phyloP scores from a whole-genome alignment of 2,329 filamentous ascomycete species.

The Fusarium annulatum region DNA sequence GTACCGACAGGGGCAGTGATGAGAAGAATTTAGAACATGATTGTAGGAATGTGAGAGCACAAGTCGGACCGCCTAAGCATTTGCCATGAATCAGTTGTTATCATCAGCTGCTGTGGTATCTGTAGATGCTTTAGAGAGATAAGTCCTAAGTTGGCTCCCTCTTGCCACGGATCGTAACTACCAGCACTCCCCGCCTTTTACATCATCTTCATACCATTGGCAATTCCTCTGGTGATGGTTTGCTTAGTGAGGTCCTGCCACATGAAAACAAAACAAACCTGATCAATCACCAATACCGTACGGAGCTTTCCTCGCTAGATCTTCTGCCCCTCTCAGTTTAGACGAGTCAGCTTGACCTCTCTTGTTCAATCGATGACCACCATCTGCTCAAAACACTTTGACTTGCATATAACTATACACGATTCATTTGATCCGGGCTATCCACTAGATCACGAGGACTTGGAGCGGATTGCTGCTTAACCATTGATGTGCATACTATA shows the following conservation, averaged over 20 bases:
- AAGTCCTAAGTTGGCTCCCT: constrained; percentile 11
- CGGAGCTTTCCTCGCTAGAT: constrained; percentile 16
- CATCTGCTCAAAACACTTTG: constrained; percentile 17
- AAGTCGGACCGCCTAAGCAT: not conserved
- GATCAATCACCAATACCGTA: constrained; percentile 2
- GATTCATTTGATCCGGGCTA: constrained; percentile 15
- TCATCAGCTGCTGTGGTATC: not conserved
- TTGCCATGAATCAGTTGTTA: not conserved
- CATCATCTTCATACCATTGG: constrained; percentile 38
- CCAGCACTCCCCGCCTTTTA: constrained; percentile 24
- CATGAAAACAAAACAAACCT: constrained; percentile 31
- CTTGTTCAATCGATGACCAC: constrained; percentile 34
- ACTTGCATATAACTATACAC: constrained; percentile 3
- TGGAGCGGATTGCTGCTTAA: not conserved
- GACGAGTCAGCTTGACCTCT: constrained; percentile 29
- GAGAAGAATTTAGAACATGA: not conserved
- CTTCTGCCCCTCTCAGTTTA: constrained; percentile 12
- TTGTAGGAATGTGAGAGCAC: not conserved
- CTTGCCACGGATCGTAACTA: constrained; percentile 26
- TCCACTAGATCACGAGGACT: constrained; percentile 13
- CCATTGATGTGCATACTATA: not conserved
- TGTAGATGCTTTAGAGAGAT: not conserved
- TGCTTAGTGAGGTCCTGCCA: not conserved
- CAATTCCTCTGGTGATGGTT: constrained; percentile 16
- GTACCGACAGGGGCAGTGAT: constrained; percentile 19